These are phyloP conservation scores for Xylaria multiplex DNA, from an alignment of 2,329 filamentous ascomycete species.

Conservation along the genomic window DNA sequence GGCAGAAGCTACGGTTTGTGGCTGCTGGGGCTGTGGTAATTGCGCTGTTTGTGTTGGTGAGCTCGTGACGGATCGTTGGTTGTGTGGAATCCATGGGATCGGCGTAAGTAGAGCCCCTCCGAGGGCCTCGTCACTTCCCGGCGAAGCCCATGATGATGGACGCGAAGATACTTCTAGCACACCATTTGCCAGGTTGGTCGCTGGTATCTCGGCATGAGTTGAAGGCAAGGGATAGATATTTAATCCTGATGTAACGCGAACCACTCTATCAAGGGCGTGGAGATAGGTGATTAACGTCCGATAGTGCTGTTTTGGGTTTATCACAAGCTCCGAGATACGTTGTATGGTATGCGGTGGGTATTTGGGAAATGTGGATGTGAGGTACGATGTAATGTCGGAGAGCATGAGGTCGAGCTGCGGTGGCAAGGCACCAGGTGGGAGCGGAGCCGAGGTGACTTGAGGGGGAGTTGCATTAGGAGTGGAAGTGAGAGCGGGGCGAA, in stretches of 20 bases:
- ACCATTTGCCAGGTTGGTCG: slow-evolving; percentile 70
- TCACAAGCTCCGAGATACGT: slow-evolving; percentile 85
- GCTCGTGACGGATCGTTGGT: slow-evolving; percentile 42
- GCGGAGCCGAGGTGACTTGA: slow-evolving; percentile 38
- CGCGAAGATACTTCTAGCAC: slow-evolving; percentile 58
- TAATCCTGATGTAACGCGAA: slow-evolving; percentile 85
- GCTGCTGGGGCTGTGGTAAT: slow-evolving; percentile 27
- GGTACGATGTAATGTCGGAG: slow-evolving; percentile 66
- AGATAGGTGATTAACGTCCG: slow-evolving; percentile 84
- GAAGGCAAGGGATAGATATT: slow-evolving; percentile 85
- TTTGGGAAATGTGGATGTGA: slow-evolving; percentile 73
- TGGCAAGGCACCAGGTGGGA: slow-evolving; percentile 63
- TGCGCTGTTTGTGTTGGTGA: slow-evolving; percentile 36
- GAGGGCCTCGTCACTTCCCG: slow-evolving; percentile 87
- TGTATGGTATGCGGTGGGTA: slow-evolving; percentile 93
- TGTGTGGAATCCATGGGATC: slow-evolving; percentile 80
- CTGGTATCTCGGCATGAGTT: slow-evolving; percentile 67
- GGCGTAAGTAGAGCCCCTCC: slow-evolving; percentile 92
- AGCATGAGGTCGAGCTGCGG: slow-evolving; percentile 72
- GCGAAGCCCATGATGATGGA: slow-evolving; percentile 52
- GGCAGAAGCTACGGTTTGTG: slow-evolving; percentile 43
- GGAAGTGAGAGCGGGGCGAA: slow-evolving; percentile 46
- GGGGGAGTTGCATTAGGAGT: slow-evolving; percentile 46
- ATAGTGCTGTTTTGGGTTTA: slow-evolving; percentile 82
- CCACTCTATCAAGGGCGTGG: slow-evolving; percentile 87